These are phyloP conservation scores for Talaromyces rugulosus DNA, from an alignment of 2,329 filamentous ascomycete genomes.

Conservation along the genomic window DNA sequence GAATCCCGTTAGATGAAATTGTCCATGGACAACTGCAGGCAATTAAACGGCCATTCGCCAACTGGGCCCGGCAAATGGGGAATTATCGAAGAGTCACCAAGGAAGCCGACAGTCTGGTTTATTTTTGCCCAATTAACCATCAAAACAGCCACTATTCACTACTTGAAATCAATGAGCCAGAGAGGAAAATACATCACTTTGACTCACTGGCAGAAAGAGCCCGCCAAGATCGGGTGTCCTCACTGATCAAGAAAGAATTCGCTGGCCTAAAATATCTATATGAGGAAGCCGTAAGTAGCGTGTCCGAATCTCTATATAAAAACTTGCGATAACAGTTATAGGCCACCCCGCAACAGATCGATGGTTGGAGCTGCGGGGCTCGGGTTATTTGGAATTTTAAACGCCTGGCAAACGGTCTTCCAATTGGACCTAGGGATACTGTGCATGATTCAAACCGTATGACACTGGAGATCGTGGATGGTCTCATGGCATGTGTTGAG, in stretches of 20 bases:
- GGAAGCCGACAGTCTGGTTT: neutral
- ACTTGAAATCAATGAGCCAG: constrained; percentile 23
- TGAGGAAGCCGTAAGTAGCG: neutral
- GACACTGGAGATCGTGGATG: constrained; percentile 18
- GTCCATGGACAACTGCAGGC: neutral
- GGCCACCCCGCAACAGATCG: constrained; percentile 18
- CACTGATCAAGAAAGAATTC: neutral
- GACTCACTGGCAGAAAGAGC: constrained; percentile 16
- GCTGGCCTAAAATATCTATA: neutral
- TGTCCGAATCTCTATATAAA: neutral
- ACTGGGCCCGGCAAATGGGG: neutral
- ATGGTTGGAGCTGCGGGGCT: constrained; percentile 20
- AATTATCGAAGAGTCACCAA: neutral
- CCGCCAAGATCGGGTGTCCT: neutral
- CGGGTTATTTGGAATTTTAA: constrained; percentile 19
- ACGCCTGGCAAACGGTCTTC: constrained; percentile 16
- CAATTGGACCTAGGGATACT: constrained; percentile 15
- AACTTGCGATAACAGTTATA: constrained; percentile 4
- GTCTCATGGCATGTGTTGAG: constrained; percentile 16
- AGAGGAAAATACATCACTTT: constrained; percentile 22
- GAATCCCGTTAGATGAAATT: constrained; percentile 2
- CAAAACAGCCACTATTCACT: constrained; percentile 20
- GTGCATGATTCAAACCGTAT: constrained; percentile 18
- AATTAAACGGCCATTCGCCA: neutral
- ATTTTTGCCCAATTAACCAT: constrained; percentile 11